Conservation (phyloP, 2,329 filamentous ascomycete genomes). For the Orbilia brochopaga region DNA sequence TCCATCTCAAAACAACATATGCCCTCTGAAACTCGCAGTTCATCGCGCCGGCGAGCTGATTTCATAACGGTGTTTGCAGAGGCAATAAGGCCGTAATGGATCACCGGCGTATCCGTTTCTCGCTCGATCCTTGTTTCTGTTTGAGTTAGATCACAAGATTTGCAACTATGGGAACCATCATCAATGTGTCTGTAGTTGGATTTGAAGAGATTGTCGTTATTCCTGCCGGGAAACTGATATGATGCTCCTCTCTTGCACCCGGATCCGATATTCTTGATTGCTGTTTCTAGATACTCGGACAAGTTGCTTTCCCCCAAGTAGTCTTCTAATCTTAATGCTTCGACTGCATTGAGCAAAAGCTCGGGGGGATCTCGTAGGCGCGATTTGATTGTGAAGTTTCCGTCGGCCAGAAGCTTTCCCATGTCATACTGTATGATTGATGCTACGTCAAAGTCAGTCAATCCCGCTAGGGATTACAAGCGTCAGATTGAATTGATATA, state of each 20-base stretch:
- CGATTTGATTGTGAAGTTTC: slow-evolving; percentile 5
- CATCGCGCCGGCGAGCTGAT: slow-evolving; percentile 9
- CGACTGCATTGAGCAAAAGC: slow-evolving; percentile 16
- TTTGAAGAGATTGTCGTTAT: slow-evolving; percentile 17
- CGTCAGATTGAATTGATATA: too few relatives aligned
- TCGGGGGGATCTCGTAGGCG: slow-evolving; percentile 18
- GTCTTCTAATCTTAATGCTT: slow-evolving; percentile 2
- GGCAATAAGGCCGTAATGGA: slow-evolving; percentile 26
- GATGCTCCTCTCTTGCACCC: not conserved
- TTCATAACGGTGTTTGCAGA: slow-evolving; percentile 33
- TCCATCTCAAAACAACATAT: slow-evolving; percentile 28
- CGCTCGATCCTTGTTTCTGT: not conserved
- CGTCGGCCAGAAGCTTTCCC: slow-evolving; percentile 11
- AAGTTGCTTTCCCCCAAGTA: not conserved
- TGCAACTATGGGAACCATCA: slow-evolving; percentile 1
- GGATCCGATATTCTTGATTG: not conserved
- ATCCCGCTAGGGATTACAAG: too few relatives aligned
- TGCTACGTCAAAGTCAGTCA: not conserved
- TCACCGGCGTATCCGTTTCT: not conserved
- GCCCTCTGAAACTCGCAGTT: not conserved
- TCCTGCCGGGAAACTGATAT: slow-evolving; percentile 12
- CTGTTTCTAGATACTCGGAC: not conserved
- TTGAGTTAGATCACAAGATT: slow-evolving; percentile 4
- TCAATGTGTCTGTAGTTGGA: slow-evolving; percentile 17
- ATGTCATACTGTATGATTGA: slow-evolving; percentile 34